Percentiles rank a stretch among this genome's conserved stretches.
Conservation (phyloP, 148 eudicot species). For the Fagopyrum tataricum region DNA sequence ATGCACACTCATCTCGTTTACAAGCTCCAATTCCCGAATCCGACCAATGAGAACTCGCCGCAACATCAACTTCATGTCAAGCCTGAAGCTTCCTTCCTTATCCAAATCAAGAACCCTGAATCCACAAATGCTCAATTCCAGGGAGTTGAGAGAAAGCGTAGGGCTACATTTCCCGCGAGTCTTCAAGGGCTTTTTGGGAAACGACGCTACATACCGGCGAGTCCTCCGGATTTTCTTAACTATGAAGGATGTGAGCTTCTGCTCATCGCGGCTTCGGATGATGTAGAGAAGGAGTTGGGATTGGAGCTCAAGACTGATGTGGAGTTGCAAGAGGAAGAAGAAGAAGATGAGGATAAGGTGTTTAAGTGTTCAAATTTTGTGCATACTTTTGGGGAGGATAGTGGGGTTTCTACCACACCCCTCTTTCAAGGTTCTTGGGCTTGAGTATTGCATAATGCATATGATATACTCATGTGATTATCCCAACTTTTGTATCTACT, state of each 20-base stretch:
- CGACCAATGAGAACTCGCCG: constrained; percentile 25
- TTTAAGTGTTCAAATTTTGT: constrained; percentile 55
- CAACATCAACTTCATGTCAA: constrained; percentile 46
- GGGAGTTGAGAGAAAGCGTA: constrained; percentile 52
- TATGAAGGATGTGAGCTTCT: constrained; percentile 83
- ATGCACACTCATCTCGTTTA: constrained; percentile 66
- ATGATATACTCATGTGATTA: too few species aligned
- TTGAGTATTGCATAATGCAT: neutral
- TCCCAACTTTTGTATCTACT: too few species aligned
- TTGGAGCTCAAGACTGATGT: constrained; percentile 31
- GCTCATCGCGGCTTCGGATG: constrained; percentile 62
- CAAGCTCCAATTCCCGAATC: constrained; percentile 58
- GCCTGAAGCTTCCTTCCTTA: constrained; percentile 52
- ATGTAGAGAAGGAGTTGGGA: constrained; percentile 56
- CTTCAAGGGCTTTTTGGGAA: constrained; percentile 51
- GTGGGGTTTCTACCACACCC: constrained; percentile 27
- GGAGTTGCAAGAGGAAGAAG: neutral
- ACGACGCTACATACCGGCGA: constrained; percentile 33
- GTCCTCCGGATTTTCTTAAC: constrained; percentile 71
- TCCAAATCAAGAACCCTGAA: constrained; percentile 71
- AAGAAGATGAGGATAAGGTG: constrained; percentile 19
- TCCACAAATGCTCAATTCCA: constrained; percentile 26
- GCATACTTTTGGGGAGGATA: constrained; percentile 50
- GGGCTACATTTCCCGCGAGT: constrained; percentile 61
- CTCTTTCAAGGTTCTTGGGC: constrained; percentile 64